phyloP scores from a whole-genome alignment of 805 yeast species.

The Wickerhamomyces bovis region DNA sequence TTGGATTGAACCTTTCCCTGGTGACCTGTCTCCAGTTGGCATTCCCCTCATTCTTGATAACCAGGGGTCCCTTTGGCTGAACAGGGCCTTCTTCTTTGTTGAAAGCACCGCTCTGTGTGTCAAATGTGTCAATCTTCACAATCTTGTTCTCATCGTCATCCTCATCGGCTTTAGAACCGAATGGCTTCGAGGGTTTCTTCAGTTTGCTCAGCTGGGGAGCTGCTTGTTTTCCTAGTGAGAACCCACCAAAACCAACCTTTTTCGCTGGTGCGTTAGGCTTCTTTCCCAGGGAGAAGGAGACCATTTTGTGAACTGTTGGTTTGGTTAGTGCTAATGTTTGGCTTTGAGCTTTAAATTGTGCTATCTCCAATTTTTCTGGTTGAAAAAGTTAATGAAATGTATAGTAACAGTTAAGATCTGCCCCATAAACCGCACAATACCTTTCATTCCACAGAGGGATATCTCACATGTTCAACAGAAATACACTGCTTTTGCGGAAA shows the following conservation, averaged over 20 bases:
- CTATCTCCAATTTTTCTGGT: not conserved
- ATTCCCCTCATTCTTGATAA: conserved; percentile 18
- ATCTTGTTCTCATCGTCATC: conserved; percentile 16
- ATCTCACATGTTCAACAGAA: not conserved
- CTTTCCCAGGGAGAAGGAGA: conserved; percentile 34
- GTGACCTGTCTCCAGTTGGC: conserved; percentile 14
- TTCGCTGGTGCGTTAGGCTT: conserved; percentile 5
- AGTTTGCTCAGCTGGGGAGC: not conserved
- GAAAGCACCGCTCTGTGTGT: conserved; percentile 17
- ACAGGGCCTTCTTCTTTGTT: conserved; percentile 12
- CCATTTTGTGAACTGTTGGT: conserved; percentile 19
- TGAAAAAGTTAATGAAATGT: no score
- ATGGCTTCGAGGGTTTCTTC: conserved; percentile 8
- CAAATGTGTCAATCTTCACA: conserved; percentile 19
- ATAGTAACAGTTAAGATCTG: not conserved
- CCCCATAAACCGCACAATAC: not conserved
- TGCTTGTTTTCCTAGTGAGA: conserved; percentile 19
- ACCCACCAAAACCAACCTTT: conserved; percentile 25
- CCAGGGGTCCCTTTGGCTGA: conserved; percentile 9
- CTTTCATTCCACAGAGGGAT: not conserved
- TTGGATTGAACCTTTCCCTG: conserved; percentile 11
- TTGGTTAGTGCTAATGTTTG: not conserved
- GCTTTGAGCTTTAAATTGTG: no score
- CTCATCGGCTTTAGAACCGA: conserved; percentile 9
- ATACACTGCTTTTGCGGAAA: not conserved